Percentiles rank a stretch among this genome's conserved stretches.
These are phyloP conservation scores for Huntiella bhutanensis DNA, from an alignment of 2,329 filamentous ascomycete species.

Conservation along the genomic window DNA sequence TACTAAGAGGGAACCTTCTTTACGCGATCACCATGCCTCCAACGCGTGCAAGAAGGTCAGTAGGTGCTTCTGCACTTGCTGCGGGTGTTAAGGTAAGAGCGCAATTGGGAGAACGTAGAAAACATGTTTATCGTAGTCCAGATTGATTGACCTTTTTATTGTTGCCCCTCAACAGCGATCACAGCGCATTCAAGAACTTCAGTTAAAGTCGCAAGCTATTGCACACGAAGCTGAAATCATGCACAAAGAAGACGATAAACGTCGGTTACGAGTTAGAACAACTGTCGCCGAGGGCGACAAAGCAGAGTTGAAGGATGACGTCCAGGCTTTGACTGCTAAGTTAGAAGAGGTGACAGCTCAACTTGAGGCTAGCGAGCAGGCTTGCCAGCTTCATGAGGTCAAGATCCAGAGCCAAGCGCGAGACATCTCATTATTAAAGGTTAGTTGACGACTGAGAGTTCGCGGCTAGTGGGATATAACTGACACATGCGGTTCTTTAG, in stretches of 20 bases:
- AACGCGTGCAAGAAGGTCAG: constrained; percentile 10
- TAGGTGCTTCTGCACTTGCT: constrained; percentile 1
- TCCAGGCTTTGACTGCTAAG: constrained; percentile 27
- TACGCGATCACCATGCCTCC: constrained; percentile 9
- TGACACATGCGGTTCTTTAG: constrained; percentile 23
- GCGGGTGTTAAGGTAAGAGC: constrained; percentile 8
- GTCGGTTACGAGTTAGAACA: constrained; percentile 48
- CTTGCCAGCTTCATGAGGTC: constrained; percentile 26
- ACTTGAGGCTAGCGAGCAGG: constrained; percentile 25
- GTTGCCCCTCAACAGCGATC: constrained; percentile 3
- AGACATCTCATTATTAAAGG: constrained; percentile 29
- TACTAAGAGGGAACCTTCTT: too few relatives aligned
- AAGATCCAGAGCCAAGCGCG: constrained; percentile 29
- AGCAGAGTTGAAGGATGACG: constrained; percentile 42
- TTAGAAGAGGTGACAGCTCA: constrained; percentile 23
- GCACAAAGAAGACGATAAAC: constrained; percentile 54
- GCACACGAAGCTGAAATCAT: constrained; percentile 51
- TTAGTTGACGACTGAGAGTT: constrained; percentile 15
- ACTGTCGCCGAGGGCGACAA: constrained; percentile 61
- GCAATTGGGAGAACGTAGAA: not conserved
- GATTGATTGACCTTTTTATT: not conserved
- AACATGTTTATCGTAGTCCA: not conserved
- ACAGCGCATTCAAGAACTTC: constrained; percentile 10
- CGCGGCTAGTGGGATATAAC: not conserved
- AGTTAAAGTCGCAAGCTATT: constrained; percentile 46